These are phyloP conservation scores for Phytophthora ohioensis DNA, from an alignment of 352 stramenopile genomes.

Conservation along the genomic window DNA sequence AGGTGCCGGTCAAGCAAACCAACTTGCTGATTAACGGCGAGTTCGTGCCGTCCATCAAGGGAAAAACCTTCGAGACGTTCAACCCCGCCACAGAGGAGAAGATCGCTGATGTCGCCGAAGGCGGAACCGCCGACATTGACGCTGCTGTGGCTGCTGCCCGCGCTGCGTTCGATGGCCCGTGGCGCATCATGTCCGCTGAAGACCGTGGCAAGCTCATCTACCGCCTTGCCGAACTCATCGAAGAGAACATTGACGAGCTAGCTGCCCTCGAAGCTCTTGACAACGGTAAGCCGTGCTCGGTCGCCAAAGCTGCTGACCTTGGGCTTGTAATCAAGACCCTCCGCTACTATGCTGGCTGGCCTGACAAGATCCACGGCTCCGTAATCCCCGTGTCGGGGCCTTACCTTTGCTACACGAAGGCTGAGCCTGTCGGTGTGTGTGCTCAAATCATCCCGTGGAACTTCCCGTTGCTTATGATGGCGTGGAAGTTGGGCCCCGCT, in stretches of 20 bases:
- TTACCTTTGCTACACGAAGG: conserved; percentile 68
- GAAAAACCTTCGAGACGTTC: conserved; percentile 75
- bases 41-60: conserved; percentile 71
- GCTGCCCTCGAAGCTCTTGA: conserved; percentile 92
- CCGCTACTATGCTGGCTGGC: conserved; percentile 94
- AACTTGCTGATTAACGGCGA: conserved; percentile 88
- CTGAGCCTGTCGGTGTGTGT: conserved; percentile 88
- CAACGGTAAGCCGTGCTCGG: conserved; percentile 92
- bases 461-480: conserved; percentile 96
- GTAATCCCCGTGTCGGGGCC: conserved; percentile 63
- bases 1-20: conserved; percentile 61
- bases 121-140: conserved; percentile 65
- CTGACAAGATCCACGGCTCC: conserved; percentile 81
- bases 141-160: conserved; percentile 66
- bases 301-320: conserved; percentile 85
- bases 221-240: conserved; percentile 57
- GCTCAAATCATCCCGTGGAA: conserved; percentile 54
- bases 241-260: conserved; percentile 69
- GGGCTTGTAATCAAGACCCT: conserved; percentile 85
- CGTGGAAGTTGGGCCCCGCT: conserved; percentile 91
- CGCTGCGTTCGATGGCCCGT: conserved; percentile 64
- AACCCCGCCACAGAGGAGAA: conserved; percentile 82
- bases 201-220: conserved; percentile 51
- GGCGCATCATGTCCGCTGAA: conserved; percentile 53
- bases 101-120: conserved; percentile 72